Evolutionary conservation across 331 rosid species (phyloP).

Genomic region (Quercus tomentella): DNA sequence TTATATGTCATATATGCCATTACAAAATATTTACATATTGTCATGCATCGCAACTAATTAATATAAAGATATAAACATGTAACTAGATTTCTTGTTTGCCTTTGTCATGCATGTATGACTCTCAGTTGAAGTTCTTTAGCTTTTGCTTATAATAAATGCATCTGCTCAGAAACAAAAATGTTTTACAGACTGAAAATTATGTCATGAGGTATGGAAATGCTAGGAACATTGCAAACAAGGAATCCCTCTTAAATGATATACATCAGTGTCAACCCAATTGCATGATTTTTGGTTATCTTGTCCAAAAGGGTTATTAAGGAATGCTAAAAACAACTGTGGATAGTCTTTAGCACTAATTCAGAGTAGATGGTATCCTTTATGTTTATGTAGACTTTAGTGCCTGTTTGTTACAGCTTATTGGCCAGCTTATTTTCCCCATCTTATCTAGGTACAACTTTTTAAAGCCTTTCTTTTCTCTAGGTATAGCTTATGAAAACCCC

Average conservation of each 20-base stretch:
- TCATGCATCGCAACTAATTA: too few relatives aligned
- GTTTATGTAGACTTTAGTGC: not conserved
- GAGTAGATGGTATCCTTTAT: not conserved
- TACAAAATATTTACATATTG: too few relatives aligned
- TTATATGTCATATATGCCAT: too few relatives aligned
- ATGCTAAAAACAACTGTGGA: not conserved
- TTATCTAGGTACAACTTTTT: too few relatives aligned
- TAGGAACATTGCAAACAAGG: not conserved
- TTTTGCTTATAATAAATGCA: not conserved
- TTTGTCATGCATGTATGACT: slow-evolving; percentile 35
- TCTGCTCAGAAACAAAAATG: not conserved
- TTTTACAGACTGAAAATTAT: not conserved
- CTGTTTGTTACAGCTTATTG: too few relatives aligned
- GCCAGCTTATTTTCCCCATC: too few relatives aligned
- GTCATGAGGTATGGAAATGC: not conserved
- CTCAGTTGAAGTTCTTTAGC: not conserved
- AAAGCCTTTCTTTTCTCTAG: too few relatives aligned
- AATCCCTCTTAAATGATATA: not conserved
- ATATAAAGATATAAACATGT: too few relatives aligned
- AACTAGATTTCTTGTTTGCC: not conserved
- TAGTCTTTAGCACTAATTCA: not conserved
- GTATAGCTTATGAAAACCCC: too few relatives aligned
- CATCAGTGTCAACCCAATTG: not conserved
- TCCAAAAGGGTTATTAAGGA: not conserved
- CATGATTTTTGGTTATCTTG: not conserved